Evolutionary conservation across 2,329 filamentous ascomycete genomes (phyloP), one percentile per base, ranked within the genome.

Genomic region (Podosphaera aphanis): DNA sequence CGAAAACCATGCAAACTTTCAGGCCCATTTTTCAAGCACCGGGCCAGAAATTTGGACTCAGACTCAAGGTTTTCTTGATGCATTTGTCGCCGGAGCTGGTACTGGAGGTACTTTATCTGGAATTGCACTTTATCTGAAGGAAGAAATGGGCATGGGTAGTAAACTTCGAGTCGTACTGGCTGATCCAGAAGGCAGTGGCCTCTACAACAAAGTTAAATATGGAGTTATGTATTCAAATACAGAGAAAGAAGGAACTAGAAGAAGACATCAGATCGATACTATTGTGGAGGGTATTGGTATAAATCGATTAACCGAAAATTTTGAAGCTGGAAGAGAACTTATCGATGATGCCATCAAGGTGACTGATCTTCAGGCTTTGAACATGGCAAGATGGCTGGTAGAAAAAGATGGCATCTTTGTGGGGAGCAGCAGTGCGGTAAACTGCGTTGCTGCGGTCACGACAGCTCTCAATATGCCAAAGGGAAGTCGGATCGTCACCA

Each of bases 211-310:
- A 58, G 71, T 98, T 52, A 80, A 80, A 54, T 83, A 90, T 61
- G 90, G 88, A 4, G 90, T 98, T 49, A 93, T 98, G 83, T 98
- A 94, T 63, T 81, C 85, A 49, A 57, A 71, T 0, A 92, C 83
- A 25, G 90, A 98, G 64, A 74, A 72, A 51, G 90, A 98, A 66
- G 90, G 90, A 3, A 95, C 88, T 11, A 70, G 90, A 13, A 71
- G 92, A 43, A 70, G 90, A 48, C 77, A 83, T 55, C 92, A 98
- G 63, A 84, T 98, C 45, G 92, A 98, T 64, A 86, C 80, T 3
- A 83, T 98, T 51, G 84, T 98, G 23, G 92, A 98, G 63, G 90
- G 90, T 1, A 83, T 98, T 51, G 90, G 90, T 1, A 82, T 95
- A 61, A 98, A 93, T 59, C 77, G 90, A 2, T 70, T 93, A n/a